phyloP scores from a whole-genome alignment of 139 green algal genomes.

The Chlorella sp. region DNA sequence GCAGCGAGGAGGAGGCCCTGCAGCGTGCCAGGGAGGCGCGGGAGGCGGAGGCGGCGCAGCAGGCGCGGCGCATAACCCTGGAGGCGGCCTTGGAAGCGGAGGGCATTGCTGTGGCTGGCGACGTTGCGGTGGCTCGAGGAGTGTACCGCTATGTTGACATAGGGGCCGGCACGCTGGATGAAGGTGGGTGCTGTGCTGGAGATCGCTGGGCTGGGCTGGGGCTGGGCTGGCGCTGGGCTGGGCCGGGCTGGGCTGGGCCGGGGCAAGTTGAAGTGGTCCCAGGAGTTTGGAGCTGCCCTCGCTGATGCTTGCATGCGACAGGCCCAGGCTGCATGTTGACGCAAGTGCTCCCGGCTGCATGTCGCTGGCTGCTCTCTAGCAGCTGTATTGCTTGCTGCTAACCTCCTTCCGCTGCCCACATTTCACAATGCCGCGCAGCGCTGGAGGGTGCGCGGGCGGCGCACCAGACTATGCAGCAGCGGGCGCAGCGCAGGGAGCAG shows the following conservation, averaged over 20 bases:
- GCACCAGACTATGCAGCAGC: neutral
- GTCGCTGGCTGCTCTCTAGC: too few relatives aligned
- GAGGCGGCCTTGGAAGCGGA: neutral
- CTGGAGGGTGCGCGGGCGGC: neutral
- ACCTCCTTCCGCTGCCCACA: too few relatives aligned
- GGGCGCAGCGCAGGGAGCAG: neutral
- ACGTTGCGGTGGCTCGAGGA: neutral
- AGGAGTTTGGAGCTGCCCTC: too few relatives aligned
- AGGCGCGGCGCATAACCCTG: neutral
- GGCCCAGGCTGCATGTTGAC: too few relatives aligned
- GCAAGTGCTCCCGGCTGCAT: too few relatives aligned
- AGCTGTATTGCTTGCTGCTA: too few relatives aligned
- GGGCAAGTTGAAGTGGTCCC: too few relatives aligned
- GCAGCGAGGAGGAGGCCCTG: constrained; percentile 3
- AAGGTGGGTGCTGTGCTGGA: neutral
- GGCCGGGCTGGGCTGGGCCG: too few relatives aligned
- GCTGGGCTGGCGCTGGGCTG: too few relatives aligned
- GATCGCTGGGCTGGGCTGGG: too few relatives aligned
- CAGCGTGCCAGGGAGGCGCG: neutral
- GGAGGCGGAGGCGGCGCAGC: neutral
- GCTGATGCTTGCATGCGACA: too few relatives aligned
- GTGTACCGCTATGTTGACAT: neutral
- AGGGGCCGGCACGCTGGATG: neutral
- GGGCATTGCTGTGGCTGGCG: neutral
- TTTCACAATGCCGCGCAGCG: neutral